Percentiles rank a stretch among this genome's conserved stretches.
phyloP scores from a whole-genome alignment of 805 yeast genomes.

The Wickerhamiella lipophila region DNA sequence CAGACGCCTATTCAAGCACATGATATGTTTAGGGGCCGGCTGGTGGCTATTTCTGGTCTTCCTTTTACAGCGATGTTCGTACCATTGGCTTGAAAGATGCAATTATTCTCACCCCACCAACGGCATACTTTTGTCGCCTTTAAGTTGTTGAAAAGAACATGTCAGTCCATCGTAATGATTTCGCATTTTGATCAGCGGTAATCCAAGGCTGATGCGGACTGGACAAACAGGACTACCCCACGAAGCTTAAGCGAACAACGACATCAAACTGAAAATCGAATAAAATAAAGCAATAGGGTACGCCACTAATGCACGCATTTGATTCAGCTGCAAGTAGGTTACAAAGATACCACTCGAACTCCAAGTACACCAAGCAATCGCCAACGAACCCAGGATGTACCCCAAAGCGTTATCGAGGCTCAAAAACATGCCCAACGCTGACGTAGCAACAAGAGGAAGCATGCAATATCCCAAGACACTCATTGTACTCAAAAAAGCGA shows the following conservation, averaged over 20 bases:
- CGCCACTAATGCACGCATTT: constrained; percentile 82
- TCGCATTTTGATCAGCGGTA: no score
- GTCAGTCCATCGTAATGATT: no score
- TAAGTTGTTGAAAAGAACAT: no score
- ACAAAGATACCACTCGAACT: constrained; percentile 90
- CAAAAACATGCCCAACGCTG: constrained; percentile 55
- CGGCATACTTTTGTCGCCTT: no score
- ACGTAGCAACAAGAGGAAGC: constrained; percentile 69
- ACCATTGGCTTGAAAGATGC: no score
- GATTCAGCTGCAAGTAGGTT: constrained; percentile 64
- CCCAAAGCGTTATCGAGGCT: constrained; percentile 65
- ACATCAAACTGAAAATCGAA: constrained; percentile 90
- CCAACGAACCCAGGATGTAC: constrained; percentile 49
- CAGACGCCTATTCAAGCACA: no score
- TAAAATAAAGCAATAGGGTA: constrained; percentile 88
- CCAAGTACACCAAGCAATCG: constrained; percentile 82
- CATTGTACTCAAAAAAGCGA: constrained; percentile 56
- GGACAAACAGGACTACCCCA: no score
- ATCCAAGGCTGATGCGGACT: no score
- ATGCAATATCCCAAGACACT: constrained; percentile 90
- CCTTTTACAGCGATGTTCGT: no score
- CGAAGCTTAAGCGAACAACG: constrained; percentile 73
- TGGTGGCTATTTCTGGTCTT: no score
- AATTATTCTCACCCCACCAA: no score
- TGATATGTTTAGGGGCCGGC: no score